Conservation (phyloP, 768 basidiomycete genomes). For the Pisolithus albus region DNA sequence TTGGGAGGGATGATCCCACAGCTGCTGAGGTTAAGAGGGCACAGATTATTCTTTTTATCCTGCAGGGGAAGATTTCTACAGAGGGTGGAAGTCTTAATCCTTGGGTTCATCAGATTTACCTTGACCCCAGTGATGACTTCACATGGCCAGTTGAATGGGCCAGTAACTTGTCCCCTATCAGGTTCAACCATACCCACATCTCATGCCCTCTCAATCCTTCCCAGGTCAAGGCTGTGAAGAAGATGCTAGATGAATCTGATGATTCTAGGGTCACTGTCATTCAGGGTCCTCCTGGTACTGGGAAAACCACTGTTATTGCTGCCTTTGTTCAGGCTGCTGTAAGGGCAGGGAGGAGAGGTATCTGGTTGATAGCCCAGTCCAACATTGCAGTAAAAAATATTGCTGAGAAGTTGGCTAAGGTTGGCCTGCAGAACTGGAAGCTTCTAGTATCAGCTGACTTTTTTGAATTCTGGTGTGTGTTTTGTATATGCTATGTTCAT, state of each 20-base stretch:
- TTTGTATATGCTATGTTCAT: background rate
- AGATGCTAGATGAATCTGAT: conserved; percentile 34
- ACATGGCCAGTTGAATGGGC: conserved; percentile 34
- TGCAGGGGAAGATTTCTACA: conserved; percentile 29
- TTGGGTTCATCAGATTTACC: conserved; percentile 34
- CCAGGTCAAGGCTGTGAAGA: conserved; percentile 29
- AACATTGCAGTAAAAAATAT: conserved; percentile 90
- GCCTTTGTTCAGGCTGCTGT: conserved; percentile 49
- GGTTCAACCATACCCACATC: conserved; percentile 9
- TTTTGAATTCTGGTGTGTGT: conserved; percentile 52
- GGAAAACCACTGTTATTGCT: conserved; percentile 70
- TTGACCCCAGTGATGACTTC: conserved; percentile 20
- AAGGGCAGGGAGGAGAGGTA: conserved; percentile 35
- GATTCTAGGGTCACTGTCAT: conserved; percentile 29
- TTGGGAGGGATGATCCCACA: conserved; percentile 53
- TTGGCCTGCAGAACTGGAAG: conserved; percentile 50
- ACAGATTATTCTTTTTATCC: conserved; percentile 22
- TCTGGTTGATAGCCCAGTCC: conserved; percentile 80
- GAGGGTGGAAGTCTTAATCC: conserved; percentile 26
- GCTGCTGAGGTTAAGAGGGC: conserved; percentile 44
- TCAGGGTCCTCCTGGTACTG: conserved; percentile 60
- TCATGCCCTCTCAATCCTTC: conserved; percentile 33
- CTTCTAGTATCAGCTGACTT: conserved; percentile 71
- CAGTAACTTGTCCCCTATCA: conserved; percentile 12
- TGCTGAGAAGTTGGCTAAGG: conserved; percentile 64